These are phyloP conservation scores for Sicyos edulis DNA, from an alignment of 306 rosid genomes.

Conservation along the genomic window DNA sequence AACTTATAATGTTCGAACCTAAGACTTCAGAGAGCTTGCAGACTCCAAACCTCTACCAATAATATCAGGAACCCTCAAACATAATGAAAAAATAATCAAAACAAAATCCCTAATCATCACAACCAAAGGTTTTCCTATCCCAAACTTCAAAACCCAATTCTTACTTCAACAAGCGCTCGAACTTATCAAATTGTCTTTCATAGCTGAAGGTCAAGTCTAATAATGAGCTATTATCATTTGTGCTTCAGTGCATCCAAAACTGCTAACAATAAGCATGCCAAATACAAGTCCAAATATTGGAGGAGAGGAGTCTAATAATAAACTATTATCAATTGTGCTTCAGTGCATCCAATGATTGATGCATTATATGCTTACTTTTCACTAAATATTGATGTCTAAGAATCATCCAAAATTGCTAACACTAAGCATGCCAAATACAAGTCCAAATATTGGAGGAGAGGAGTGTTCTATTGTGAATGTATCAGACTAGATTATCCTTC, in stretches of 20 bases:
- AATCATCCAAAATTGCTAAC: not conserved
- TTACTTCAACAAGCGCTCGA: not conserved
- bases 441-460: not conserved
- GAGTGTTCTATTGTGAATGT: not conserved
- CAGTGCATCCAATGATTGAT: not conserved
- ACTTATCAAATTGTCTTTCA: not conserved
- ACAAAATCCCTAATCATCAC: not conserved
- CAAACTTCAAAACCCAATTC: not conserved
- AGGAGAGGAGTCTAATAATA: not conserved
- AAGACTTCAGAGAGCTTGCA: too few species aligned
- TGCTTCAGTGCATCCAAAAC: too few species aligned
- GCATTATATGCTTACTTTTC: not conserved
- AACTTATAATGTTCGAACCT: too few species aligned
- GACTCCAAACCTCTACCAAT: too few species aligned
- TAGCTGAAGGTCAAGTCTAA: not conserved
- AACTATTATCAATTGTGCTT: not conserved
- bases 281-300: too few species aligned
- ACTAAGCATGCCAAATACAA: not conserved
- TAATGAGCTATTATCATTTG: not conserved
- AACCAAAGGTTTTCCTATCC: not conserved
- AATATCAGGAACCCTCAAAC: too few species aligned
- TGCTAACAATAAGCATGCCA: too few species aligned
- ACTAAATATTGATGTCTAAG: not conserved
- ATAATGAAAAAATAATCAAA: not conserved
- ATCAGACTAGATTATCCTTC: not conserved